A percentile compares a stretch with the other conserved stretches of the same genome.
Conservation (phyloP, 164 flowering plant species). For the Paratinospora sagittata region DNA sequence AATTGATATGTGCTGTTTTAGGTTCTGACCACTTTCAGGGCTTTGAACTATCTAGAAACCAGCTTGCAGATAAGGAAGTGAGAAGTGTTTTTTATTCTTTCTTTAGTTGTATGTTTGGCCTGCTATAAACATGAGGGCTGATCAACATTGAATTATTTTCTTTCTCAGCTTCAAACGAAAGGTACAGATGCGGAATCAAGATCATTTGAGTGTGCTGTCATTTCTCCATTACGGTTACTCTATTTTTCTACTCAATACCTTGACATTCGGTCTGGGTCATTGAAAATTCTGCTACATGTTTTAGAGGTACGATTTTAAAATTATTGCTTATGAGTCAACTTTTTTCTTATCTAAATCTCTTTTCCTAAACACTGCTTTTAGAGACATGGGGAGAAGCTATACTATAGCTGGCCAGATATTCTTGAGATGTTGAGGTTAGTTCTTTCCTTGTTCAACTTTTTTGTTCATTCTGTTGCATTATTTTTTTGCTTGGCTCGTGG, state of each 20-base stretch:
- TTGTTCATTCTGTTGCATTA: background rate
- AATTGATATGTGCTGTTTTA: constrained; percentile 84
- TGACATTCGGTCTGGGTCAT: constrained; percentile 77
- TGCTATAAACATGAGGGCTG: constrained; percentile 4
- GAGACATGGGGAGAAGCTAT: constrained; percentile 93
- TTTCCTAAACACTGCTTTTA: constrained; percentile 25
- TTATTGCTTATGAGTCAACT: background rate
- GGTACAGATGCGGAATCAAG: constrained; percentile 26
- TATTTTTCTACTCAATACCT: constrained; percentile 50
- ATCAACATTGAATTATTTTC: constrained; percentile 6
- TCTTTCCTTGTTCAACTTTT: background rate
- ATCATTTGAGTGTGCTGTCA: constrained; percentile 72
- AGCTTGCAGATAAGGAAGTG: constrained; percentile 36
- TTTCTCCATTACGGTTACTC: constrained; percentile 67
- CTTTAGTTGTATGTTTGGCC: background rate
- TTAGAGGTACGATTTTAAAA: constrained; percentile 57
- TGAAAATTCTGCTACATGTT: constrained; percentile 93
- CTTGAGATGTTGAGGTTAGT: constrained; percentile 88
- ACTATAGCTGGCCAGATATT: constrained; percentile 79
- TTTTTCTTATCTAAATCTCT: constrained; percentile 1
- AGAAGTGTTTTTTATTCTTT: constrained; percentile 15
- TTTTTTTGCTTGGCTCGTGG: background rate
- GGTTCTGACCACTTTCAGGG: constrained; percentile 68
- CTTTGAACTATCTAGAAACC: constrained; percentile 16
- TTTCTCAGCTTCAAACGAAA: constrained; percentile 30